A percentile compares a stretch with the other conserved stretches of the same genome.
phyloP scores from a whole-genome alignment of 2,329 filamentous ascomycete genomes.

The Phaeosphaeria sp. region DNA sequence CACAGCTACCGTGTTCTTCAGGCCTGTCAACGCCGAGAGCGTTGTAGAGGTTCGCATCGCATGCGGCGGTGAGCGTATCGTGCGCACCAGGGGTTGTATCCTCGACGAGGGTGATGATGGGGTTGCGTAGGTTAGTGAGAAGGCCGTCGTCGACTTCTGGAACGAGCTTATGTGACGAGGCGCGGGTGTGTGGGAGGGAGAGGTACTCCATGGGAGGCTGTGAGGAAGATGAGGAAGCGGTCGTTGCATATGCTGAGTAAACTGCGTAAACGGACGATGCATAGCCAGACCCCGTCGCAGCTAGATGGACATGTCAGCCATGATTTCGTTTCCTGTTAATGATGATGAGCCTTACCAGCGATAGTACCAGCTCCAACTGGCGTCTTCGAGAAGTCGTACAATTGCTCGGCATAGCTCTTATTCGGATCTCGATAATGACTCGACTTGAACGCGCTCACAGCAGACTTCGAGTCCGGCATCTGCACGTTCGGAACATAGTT shows the following conservation, averaged over 20 bases:
- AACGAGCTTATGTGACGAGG: conserved; percentile 49
- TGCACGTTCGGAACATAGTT: conserved; percentile 54
- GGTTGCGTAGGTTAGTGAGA: conserved; percentile 54
- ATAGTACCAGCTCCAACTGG: conserved; percentile 57
- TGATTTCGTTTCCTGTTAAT: not conserved
- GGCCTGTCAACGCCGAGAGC: conserved; percentile 52
- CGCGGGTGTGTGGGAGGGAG: conserved; percentile 54
- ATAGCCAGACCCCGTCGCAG: conserved; percentile 55
- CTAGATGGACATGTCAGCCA: conserved; percentile 25
- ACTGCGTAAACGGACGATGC: conserved; percentile 56
- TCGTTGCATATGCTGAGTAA: conserved; percentile 55
- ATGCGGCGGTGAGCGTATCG: conserved; percentile 57
- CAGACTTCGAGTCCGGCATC: conserved; percentile 46
- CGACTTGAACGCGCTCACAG: conserved; percentile 54
- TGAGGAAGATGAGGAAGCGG: conserved; percentile 37
- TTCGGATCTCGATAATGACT: conserved; percentile 54
- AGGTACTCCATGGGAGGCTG: conserved; percentile 55
- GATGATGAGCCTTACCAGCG: conserved; percentile 39
- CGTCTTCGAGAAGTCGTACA: conserved; percentile 59
- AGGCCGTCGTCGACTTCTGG: conserved; percentile 52
- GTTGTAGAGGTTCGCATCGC: conserved; percentile 53
- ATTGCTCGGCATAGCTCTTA: conserved; percentile 57
- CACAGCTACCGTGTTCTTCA: conserved; percentile 55
- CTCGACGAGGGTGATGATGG: conserved; percentile 55
- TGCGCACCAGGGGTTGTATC: conserved; percentile 53